Conservation (phyloP, 2,329 filamentous ascomycete species). For the Diaporthe eres region DNA sequence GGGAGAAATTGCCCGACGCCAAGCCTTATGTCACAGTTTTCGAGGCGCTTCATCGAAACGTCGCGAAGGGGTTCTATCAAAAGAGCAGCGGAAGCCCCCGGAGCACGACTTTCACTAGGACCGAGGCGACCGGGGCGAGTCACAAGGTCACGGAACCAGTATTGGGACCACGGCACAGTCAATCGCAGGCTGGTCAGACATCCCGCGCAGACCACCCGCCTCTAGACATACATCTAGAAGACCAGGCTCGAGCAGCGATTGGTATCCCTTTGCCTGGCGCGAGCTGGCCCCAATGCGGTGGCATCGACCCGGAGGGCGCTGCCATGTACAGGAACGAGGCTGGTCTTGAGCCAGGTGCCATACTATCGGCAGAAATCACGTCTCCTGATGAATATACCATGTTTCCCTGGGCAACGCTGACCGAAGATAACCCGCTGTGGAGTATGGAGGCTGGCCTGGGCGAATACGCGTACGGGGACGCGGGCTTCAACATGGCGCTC, state of each 20-base stretch:
- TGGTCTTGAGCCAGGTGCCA: not conserved
- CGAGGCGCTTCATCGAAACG: not conserved
- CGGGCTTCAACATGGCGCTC: not conserved
- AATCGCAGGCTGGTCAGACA: not conserved
- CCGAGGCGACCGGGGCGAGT: not conserved
- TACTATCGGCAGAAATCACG: not conserved
- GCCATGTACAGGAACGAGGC: not conserved
- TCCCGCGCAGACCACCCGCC: rapidly evolving
- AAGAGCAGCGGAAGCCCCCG: not conserved
- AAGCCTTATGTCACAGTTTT: slow-evolving; percentile 1
- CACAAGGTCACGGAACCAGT: not conserved
- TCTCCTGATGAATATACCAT: not conserved
- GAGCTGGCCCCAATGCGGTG: not conserved
- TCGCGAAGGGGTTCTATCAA: not conserved
- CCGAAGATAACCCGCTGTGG: slow-evolving; percentile 4
- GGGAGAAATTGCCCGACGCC: not conserved
- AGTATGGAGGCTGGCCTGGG: not conserved
- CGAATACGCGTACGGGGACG: not conserved
- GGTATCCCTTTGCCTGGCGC: not conserved
- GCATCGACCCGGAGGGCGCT: not conserved
- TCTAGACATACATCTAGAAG: not conserved
- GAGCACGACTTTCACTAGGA: no score
- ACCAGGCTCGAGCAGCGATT: not conserved
- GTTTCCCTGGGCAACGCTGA: not conserved
- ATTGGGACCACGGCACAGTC: not conserved